These are phyloP conservation scores for Prinsepia uniflora DNA, from an alignment of 306 rosid species.

Conservation along the genomic window DNA sequence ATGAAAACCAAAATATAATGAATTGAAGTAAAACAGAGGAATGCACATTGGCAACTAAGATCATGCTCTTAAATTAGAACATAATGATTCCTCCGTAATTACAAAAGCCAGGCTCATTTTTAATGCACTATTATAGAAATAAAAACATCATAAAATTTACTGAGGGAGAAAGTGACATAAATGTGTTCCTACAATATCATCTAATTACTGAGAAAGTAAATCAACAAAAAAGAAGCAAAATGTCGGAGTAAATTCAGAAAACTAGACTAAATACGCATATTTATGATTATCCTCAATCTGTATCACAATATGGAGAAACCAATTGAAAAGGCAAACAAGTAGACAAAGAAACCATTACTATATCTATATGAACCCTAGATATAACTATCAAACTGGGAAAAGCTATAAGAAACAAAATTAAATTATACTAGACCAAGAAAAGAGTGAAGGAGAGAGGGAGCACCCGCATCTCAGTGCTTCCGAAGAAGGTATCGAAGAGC, in stretches of 20 bases:
- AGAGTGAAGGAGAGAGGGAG: constrained; percentile 1
- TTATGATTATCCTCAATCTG: no score
- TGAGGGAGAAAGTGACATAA: not conserved
- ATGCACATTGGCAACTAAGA: not conserved
- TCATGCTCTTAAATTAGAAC: not conserved
- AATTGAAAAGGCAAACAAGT: not conserved
- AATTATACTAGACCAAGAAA: not conserved
- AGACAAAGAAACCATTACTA: not conserved
- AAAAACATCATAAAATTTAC: not conserved
- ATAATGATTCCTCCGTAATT: not conserved
- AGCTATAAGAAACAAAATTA: not conserved
- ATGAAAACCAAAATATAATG: not conserved
- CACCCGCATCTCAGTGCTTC: constrained; percentile 66
- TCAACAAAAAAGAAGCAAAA: not conserved
- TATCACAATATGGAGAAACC: not conserved
- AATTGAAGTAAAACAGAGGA: not conserved
- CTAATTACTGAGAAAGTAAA: not conserved
- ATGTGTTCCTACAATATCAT: not conserved
- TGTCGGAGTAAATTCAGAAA: not conserved
- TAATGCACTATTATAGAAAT: not conserved
- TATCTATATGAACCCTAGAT: constrained; percentile 13
- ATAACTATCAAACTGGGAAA: not conserved
- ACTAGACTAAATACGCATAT: not conserved
- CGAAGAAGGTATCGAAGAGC: constrained; percentile 62
- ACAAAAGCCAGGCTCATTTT: not conserved